phyloP scores from a whole-genome alignment of 441 rosid genomes.

The Arabidopsis hybrid region DNA sequence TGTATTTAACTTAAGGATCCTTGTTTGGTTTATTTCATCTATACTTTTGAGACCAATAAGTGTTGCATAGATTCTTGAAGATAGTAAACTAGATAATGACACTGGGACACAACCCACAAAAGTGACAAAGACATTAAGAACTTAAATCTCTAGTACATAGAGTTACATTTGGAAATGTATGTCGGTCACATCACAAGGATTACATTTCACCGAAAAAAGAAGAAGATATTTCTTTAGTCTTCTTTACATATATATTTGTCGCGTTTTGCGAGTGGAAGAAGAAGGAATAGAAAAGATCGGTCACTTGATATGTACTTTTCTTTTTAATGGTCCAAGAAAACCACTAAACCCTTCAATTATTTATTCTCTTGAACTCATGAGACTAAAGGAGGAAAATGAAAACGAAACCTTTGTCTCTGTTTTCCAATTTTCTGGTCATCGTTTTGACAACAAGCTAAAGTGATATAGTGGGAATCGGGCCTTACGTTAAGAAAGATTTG shows the following conservation, averaged over 20 bases:
- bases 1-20: neutral
- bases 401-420: conserved; percentile 8
- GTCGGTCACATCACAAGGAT: neutral
- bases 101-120: neutral
- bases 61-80: neutral
- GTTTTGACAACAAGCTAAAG: conserved; percentile 1
- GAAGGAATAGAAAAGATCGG: neutral
- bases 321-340: neutral
- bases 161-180: neutral
- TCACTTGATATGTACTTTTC: neutral
- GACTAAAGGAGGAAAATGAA: neutral
- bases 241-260: neutral
- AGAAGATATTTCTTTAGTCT: neutral
- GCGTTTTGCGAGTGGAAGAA: neutral
- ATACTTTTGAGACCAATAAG: neutral
- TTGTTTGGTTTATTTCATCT: neutral
- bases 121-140: neutral
- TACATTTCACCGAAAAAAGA: neutral
- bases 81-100: neutral
- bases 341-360: neutral
- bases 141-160: neutral
- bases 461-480: neutral
- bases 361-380: neutral
- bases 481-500: neutral
- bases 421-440: conserved; percentile 2